phyloP scores from a whole-genome alignment of 345 rosid species.

The Eutrema japonicum region DNA sequence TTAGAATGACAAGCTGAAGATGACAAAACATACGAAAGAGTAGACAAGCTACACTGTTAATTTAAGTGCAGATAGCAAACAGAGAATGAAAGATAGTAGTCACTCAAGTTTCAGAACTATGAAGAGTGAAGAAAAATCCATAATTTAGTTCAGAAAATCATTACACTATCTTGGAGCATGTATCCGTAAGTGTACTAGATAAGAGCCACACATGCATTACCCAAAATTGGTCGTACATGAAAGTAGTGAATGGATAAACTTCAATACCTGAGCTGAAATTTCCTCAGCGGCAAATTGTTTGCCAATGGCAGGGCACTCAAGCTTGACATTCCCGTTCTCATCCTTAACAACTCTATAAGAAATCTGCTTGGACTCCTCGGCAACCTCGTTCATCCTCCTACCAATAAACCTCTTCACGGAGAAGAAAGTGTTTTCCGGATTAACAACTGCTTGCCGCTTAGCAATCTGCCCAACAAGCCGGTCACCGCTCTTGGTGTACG shows the following conservation, averaged over 20 bases:
- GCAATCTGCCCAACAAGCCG: constrained; percentile 97
- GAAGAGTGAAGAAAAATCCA: not conserved
- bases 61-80: not conserved
- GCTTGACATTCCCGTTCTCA: constrained; percentile 91
- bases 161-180: not conserved
- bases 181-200: not conserved
- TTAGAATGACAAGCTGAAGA: not conserved
- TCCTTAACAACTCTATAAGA: constrained; percentile 84
- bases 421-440: constrained; percentile 97
- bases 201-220: not conserved
- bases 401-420: constrained; percentile 99
- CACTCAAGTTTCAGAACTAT: not conserved
- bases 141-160: not conserved
- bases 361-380: constrained; percentile 94
- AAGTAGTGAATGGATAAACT: not conserved
- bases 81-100: not conserved
- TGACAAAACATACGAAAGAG: not conserved
- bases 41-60: not conserved
- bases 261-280: constrained; percentile 92
- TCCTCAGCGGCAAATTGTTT: constrained; percentile 98
- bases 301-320: constrained; percentile 90
- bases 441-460: constrained; percentile 95
- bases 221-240: not conserved
- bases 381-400: constrained; percentile 95
- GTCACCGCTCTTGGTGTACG: constrained; percentile 88